Evolutionary conservation across 352 stramenopile genomes (phyloP), one percentile per base, ranked within the genome.

Genomic region (Pythium coloratum): DNA sequence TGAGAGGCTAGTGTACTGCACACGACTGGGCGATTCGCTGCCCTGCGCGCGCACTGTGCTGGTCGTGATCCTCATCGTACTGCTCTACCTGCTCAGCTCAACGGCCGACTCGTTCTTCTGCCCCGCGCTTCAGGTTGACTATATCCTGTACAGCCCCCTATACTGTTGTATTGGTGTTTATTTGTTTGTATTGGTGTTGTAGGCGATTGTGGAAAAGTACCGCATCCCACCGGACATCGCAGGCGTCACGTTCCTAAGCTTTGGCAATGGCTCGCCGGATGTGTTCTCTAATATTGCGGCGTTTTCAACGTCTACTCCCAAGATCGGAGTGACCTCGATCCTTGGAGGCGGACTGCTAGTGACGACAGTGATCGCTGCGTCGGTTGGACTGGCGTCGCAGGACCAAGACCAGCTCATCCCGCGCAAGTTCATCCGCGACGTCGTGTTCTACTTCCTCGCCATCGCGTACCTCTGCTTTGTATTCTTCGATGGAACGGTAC

Each of bases 101-200:
- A 94, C 86, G 3, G 86, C 86, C 55, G 86, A 94, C 67, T 76
- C 85, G 63, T 94, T 94, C 68, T 94, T 94, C 70, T 91, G 81
- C 50, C 86, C 86, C 0, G 76, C 86, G 44, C 67, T 92, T 8
- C 86, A 94, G 67, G 78, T 86, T 54, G 20, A 50, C 8, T n/a
- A 24, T 34, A 38, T 33, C 26, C 7, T 6, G 7, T 32, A 33
- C 44, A 51, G 14, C 44, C 18, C 47, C 20, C 20, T 24, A 24
- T 24, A 24, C 20, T 24, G 20, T 24, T 24, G 20, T 24, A 24
- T 24, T 24, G 20, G 20, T 24, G 20, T 24, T 24, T 24, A 24
- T 24, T 24, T 24, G 13, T 30, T 14, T 50, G 28, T 56, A 3
- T 47, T 65, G 18, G 6, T 40, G 1, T 38, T 28, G 13, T 46